Evolutionary conservation across 352 stramenopile genomes (phyloP), one percentile per base, ranked within the genome.

Genomic region (Phytophthora nicotianae): DNA sequence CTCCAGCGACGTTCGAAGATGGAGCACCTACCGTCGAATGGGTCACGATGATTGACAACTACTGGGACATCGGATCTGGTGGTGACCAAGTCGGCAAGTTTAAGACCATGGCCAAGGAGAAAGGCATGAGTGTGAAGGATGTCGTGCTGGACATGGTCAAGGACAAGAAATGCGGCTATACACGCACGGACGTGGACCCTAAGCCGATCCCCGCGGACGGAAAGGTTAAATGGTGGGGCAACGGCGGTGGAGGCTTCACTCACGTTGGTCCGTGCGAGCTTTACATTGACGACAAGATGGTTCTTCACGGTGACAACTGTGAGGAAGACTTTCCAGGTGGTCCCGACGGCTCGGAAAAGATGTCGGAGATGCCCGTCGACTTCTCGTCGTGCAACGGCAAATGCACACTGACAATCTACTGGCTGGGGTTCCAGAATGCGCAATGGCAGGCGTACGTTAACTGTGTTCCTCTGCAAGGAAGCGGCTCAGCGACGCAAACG

Each of bases 371-470:
- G 56, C 58, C 66, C 0, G 55, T 85, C 0, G 76, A 85, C 42
- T 83, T 65, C 21, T 73, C 73, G 21, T 64, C 66, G 5, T 85
- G 76, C 56, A 59, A 64, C 13, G 61, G 54, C 11, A 52, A 63
- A n/a, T 85, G 70, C 69, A 66, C 62, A 9, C 35, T 42, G 14
- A 42, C 35, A 4, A 42, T 42, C n/a, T 19, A 42, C 35, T 42
- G 35, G 35, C 16, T 42, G 35, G 35, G 13, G 4, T 42, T 42
- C 35, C 35, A 42, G n/a, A 42, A 42, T 9, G 16, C 35, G 14
- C 14, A 62, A 54, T 86, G 68, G 65, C 77, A 83, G 41, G 61
- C 65, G 27, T 86, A 81, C 64, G 62, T 70, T 20, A 70, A 70
- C 20, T 70, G 62, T 9, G 50, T 65, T n/a, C 62, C 62, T 21